phyloP scores from a whole-genome alignment of 768 basidiomycete species.

The Amanita inopinata region DNA sequence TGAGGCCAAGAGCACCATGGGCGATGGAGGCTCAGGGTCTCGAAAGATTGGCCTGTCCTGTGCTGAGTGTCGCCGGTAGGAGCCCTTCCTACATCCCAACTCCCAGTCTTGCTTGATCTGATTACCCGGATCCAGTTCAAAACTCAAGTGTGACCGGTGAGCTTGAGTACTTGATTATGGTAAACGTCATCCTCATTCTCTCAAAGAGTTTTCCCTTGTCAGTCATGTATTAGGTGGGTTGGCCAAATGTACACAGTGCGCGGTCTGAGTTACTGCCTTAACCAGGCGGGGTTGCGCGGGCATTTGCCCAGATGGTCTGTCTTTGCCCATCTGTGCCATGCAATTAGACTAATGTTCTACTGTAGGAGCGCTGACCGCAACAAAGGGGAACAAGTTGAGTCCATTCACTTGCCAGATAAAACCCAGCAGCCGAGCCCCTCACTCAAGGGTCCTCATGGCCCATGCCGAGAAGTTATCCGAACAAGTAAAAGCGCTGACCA shows the following conservation, averaged over 20 bases:
- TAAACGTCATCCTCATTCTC: not conserved
- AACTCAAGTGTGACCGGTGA: slow-evolving; percentile 44
- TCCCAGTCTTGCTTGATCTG: slow-evolving; percentile 2
- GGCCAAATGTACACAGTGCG: not conserved
- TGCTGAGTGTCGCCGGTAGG: slow-evolving; percentile 42
- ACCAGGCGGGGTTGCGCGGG: slow-evolving; percentile 38
- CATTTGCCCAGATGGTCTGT: slow-evolving; percentile 41
- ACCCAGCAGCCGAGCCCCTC: not conserved
- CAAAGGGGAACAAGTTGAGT: slow-evolving; percentile 46
- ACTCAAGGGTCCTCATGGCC: slow-evolving; percentile 37
- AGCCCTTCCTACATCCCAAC: not conserved
- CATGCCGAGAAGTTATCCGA: slow-evolving; percentile 38
- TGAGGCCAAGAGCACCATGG: slow-evolving; percentile 12
- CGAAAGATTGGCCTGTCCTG: slow-evolving; percentile 37
- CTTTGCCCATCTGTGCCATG: not conserved
- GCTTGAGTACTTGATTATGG: slow-evolving; percentile 1
- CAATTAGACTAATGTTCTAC: not conserved
- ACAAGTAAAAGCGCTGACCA: slow-evolving; percentile 32
- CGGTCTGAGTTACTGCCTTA: not conserved
- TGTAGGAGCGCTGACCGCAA: slow-evolving; percentile 37
- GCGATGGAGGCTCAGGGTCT: slow-evolving; percentile 12
- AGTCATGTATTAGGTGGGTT: slow-evolving; percentile 36
- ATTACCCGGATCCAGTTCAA: slow-evolving; percentile 26
- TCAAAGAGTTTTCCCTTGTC: slow-evolving; percentile 41
- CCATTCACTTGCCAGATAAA: not conserved